A percentile compares a stretch with the other conserved stretches of the same genome.
Evolutionary conservation across 2,329 filamentous ascomycete genomes (phyloP).

Genomic region (Beauveria scarabaeidicola): DNA sequence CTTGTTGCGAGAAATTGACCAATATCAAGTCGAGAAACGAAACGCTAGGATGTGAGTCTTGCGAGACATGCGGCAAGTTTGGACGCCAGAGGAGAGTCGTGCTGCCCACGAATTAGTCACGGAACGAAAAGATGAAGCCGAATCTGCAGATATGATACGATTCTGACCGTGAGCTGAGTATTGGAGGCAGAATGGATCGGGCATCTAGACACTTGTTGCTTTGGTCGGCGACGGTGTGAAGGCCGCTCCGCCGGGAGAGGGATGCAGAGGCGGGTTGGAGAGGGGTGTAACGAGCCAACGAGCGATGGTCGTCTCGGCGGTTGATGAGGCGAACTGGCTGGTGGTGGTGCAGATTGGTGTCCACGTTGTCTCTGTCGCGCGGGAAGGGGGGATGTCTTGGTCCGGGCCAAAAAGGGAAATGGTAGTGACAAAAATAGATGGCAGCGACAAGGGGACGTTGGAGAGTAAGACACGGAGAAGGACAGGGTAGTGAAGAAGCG

Average conservation of each 20-base stretch:
- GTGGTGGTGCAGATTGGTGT: not conserved
- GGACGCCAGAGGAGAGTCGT: not conserved
- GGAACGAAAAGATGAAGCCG: not conserved
- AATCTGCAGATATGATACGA: not conserved
- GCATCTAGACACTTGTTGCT: not conserved
- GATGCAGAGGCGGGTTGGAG: not conserved
- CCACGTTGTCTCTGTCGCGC: not conserved
- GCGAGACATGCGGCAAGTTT: not conserved
- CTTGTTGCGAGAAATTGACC: not conserved
- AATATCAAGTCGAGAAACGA: not conserved
- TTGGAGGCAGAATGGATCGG: not conserved
- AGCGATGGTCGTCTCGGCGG: too few species aligned
- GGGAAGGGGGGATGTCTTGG: not conserved
- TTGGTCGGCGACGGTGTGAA: not conserved
- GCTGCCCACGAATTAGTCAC: not conserved
- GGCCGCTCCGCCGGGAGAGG: not conserved
- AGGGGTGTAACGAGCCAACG: too few species aligned
- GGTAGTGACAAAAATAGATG: conserved; percentile 7
- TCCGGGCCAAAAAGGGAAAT: not conserved
- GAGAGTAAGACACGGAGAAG: conserved; percentile 6
- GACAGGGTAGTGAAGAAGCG: not conserved
- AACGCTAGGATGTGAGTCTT: not conserved
- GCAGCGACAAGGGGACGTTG: not conserved
- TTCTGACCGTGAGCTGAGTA: not conserved
- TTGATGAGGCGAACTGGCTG: too few species aligned